These are phyloP conservation scores for Alternaria triticimaculans DNA, from an alignment of 2,329 filamentous ascomycete genomes.

Conservation along the genomic window DNA sequence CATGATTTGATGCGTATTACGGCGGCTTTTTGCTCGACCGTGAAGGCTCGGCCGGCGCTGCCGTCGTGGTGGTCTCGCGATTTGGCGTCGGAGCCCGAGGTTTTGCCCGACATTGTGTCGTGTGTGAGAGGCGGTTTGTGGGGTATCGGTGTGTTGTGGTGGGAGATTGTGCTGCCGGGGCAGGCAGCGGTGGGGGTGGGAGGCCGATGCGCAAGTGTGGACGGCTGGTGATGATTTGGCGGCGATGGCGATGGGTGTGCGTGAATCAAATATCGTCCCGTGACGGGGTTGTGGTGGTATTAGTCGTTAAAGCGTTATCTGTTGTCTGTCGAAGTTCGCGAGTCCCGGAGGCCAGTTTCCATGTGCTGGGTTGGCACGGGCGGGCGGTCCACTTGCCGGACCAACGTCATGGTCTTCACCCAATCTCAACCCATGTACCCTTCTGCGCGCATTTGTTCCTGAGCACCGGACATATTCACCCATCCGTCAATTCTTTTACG, in stretches of 20 bases:
- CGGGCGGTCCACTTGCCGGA: conserved; percentile 16
- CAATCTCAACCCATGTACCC: conserved; percentile 15
- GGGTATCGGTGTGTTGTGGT: conserved; percentile 4
- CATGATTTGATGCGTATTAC: conserved; percentile 89
- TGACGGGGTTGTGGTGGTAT: not conserved
- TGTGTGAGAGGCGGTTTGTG: conserved; percentile 21
- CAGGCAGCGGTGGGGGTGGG: conserved; percentile 10
- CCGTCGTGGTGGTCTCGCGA: conserved; percentile 75
- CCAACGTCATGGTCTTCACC: conserved; percentile 36
- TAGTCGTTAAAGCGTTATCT: conserved; percentile 20
- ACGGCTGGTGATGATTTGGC: not conserved
- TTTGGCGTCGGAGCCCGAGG: conserved; percentile 52
- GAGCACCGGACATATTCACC: not conserved
- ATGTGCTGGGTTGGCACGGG: conserved; percentile 32
- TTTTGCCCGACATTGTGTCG: conserved; percentile 49
- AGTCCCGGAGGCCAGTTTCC: conserved; percentile 36
- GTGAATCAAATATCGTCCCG: not conserved
- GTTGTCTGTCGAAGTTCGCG: conserved; percentile 24
- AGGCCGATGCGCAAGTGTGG: conserved; percentile 10
- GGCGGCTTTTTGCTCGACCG: conserved; percentile 87
- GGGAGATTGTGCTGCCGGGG: conserved; percentile 13
- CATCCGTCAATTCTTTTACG: not conserved
- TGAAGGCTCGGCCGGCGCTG: conserved; percentile 78
- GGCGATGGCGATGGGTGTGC: not conserved
- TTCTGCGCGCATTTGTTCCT: not conserved